phyloP scores from a whole-genome alignment of 257 asterid genomes.

The Solanum arcanum region DNA sequence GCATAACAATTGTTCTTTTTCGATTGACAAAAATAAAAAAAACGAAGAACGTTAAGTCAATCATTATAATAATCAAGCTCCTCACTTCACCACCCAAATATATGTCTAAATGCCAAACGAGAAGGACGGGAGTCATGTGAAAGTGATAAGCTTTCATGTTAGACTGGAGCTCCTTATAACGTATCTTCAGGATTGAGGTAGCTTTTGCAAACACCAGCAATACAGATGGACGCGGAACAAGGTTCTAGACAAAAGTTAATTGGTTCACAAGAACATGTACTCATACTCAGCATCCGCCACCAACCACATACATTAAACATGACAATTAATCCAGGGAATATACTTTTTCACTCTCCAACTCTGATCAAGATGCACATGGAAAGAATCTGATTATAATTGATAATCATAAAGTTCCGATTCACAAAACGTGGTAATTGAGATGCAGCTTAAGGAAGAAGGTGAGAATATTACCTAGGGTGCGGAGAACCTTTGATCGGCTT shows the following conservation, averaged over 20 bases:
- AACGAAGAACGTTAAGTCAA: background rate
- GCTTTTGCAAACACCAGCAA: background rate
- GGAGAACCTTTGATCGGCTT: conserved; percentile 83
- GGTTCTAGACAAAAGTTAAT: background rate
- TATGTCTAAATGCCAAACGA: background rate
- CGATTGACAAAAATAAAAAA: background rate
- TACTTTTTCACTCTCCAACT: background rate
- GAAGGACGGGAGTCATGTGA: background rate
- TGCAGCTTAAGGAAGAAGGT: background rate
- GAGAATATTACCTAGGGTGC: conserved; percentile 45
- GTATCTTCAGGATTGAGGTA: background rate
- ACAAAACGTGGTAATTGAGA: background rate
- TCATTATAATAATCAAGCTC: background rate
- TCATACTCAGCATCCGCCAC: background rate
- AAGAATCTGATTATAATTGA: background rate
- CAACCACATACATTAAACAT: background rate
- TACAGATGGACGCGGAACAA: background rate
- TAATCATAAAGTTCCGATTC: background rate
- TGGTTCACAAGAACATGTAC: background rate
- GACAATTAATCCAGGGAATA: background rate
- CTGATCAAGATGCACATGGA: background rate
- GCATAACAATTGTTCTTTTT: background rate
- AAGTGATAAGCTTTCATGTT: background rate
- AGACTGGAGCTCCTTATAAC: background rate
- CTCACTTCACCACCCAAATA: background rate